Conservation (phyloP, 2,329 filamentous ascomycete species). For the Tolypocladium capitatum region DNA sequence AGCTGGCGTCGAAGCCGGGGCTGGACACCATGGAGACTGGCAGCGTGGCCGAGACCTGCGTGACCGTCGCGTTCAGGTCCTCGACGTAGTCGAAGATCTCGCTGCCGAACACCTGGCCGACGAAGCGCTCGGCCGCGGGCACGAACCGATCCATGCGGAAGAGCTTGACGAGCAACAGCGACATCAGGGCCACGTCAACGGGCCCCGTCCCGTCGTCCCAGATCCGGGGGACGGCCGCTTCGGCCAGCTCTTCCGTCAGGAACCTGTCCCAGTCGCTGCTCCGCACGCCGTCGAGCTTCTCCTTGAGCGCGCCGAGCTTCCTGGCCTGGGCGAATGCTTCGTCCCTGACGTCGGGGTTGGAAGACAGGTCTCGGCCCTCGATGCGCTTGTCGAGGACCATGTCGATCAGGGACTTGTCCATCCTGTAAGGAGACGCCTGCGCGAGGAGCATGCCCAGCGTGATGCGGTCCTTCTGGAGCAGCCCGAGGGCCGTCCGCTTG, state of each 20-base stretch:
- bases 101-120: constrained; percentile 70
- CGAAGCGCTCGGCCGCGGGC: constrained; percentile 83
- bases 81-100: constrained; percentile 73
- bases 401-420: constrained; percentile 85
- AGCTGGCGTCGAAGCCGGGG: constrained; percentile 94
- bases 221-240: constrained; percentile 65
- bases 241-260: constrained; percentile 72
- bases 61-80: constrained; percentile 73
- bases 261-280: constrained; percentile 66
- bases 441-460: constrained; percentile 90
- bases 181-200: constrained; percentile 64
- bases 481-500: constrained; percentile 80
- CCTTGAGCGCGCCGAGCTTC: constrained; percentile 61
- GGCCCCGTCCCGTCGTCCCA: constrained; percentile 52
- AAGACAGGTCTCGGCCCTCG: constrained; percentile 67
- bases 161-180: constrained; percentile 83
- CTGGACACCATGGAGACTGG: constrained; percentile 89
- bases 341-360: constrained; percentile 47
- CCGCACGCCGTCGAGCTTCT: constrained; percentile 50
- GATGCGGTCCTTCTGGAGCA: constrained; percentile 88
- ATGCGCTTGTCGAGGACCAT: constrained; percentile 67
- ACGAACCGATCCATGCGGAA: constrained; percentile 94
- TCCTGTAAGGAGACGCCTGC: constrained; percentile 88
- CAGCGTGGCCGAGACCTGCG: constrained; percentile 68
- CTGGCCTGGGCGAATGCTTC: constrained; percentile 56